phyloP scores from a whole-genome alignment of 1,284 basidiomycete genomes.

The Puccinia sorghi region DNA sequence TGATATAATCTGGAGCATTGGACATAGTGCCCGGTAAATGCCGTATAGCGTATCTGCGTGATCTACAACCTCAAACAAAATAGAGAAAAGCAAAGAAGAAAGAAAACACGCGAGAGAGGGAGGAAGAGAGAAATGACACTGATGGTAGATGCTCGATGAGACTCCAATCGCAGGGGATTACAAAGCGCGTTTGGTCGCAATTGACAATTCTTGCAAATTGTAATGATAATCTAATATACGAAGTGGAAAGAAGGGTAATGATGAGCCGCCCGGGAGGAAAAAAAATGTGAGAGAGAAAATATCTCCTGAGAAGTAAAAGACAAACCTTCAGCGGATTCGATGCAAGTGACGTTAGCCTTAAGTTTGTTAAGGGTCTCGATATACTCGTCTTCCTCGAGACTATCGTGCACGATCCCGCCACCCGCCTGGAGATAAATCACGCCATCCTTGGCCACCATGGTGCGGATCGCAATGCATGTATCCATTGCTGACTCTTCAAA shows the following conservation, averaged over 20 bases:
- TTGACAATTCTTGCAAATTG: conserved; percentile 19
- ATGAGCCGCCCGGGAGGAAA: background rate
- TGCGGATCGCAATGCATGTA: conserved; percentile 97
- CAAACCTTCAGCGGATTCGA: conserved; percentile 87
- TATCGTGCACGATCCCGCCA: conserved; percentile 96
- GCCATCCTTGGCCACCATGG: conserved; percentile 95
- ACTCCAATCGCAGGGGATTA: background rate
- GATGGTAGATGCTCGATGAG: background rate
- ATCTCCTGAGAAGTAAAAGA: conserved; percentile 51
- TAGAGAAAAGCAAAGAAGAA: background rate
- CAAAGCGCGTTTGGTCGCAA: background rate
- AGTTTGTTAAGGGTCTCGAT: conserved; percentile 95
- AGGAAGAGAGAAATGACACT: background rate
- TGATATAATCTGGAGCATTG: too few relatives aligned
- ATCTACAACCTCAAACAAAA: too few relatives aligned
- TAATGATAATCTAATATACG: conserved; percentile 17
- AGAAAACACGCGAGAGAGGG: too few relatives aligned
- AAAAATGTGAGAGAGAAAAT: background rate
- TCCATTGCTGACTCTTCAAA: conserved; percentile 95
- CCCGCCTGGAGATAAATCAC: conserved; percentile 91
- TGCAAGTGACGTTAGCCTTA: conserved; percentile 78
- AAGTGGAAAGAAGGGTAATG: background rate
- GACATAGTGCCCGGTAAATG: too few relatives aligned
- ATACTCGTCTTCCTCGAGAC: conserved; percentile 95
- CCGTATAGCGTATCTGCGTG: too few relatives aligned